Base-by-base conservation (phyloP, 352 stramenopile species). In the Phytophthora boehmeriae region DNA sequence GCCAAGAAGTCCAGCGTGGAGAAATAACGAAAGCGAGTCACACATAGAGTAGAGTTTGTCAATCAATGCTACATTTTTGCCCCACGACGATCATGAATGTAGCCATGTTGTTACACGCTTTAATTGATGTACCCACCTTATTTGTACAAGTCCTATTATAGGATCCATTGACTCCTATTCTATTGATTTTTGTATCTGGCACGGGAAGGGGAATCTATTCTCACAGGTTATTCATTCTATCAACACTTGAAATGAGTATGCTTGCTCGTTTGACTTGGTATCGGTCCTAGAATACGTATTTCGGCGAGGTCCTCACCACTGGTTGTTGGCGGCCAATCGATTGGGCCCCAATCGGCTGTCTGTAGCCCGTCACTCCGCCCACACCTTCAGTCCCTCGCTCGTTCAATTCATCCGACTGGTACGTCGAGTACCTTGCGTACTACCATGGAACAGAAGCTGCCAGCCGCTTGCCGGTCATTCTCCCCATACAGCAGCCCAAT, bases 351-450 rank as follows among this genome's bases (percentile, higher is more conserved):
- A 68, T 65, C 66, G 56, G 54, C 28, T 48, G 44, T 43, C 22
- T 47, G 49, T 49, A 46, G 47, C 53, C 41, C 55, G 41, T 71
- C 69, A 72, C 74, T 63, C 51, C 65, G 73, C 68, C 71, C 63
- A 80, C 72, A 76, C 78, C 76, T 84, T 92, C 83, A 92, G 83
- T 92, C 80, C 80, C 77, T 90, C 83, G 83, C 80, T 92, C 80
- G 80, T 90, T 88, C 81, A 80, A 88, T 92, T 90, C 79, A 85
- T 90, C 76, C 83, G 64, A 92, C 81, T 90, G 83, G 83, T 92
- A 89, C 77, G 83, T 90, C 36, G 25, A 59, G 38, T 30, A 42
- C n/a, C 41, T 13, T 59, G 17, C 44, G 23, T 43, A 39, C 47
- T 30, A 30, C 14, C 20, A 63, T 59, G 34, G 17, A 44, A 16